Percentiles rank a stretch among this genome's conserved stretches.
phyloP scores from a whole-genome alignment of 352 stramenopile genomes.

The Hyaloperonospora brassicae region DNA sequence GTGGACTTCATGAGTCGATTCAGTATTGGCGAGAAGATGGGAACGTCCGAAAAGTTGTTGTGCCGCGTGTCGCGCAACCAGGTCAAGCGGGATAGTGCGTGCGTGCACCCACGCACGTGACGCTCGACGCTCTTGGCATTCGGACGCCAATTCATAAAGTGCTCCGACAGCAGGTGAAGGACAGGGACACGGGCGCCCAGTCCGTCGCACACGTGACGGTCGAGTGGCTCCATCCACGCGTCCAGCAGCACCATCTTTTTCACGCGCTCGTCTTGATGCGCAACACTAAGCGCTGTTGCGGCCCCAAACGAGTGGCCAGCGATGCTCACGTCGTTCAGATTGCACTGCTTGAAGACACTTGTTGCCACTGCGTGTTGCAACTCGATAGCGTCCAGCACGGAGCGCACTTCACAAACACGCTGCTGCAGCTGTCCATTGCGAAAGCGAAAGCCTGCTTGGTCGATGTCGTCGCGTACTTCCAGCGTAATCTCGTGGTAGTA shows the following conservation, averaged over 20 bases:
- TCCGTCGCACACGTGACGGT: constrained; percentile 29
- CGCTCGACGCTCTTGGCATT: constrained; percentile 41
- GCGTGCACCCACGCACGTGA: constrained; percentile 31
- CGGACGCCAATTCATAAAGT: constrained; percentile 45
- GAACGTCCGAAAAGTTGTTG: constrained; percentile 72
- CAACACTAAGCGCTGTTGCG: constrained; percentile 44
- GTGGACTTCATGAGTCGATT: constrained; percentile 44
- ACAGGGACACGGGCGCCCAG: constrained; percentile 34
- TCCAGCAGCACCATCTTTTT: constrained; percentile 46
- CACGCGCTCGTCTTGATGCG: constrained; percentile 42
- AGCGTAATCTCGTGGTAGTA: constrained; percentile 56
- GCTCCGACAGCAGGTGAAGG: constrained; percentile 56
- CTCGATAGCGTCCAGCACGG: constrained; percentile 34
- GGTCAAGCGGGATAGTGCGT: constrained; percentile 30
- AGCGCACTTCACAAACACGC: constrained; percentile 43
- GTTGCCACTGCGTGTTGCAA: constrained; percentile 3
- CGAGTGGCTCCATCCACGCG: constrained; percentile 60
- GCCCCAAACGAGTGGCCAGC: constrained; percentile 59
- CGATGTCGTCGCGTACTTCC: constrained; percentile 36
- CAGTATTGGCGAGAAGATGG: constrained; percentile 50
- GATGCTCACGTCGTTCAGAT: constrained; percentile 34
- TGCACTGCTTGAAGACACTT: constrained; percentile 25
- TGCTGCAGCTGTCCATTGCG: constrained; percentile 51
- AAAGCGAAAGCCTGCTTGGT: constrained; percentile 48
- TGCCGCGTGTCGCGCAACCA: constrained; percentile 39